phyloP scores from a whole-genome alignment of 2,329 filamentous ascomycete genomes.

The Dactylonectria macrodidyma region DNA sequence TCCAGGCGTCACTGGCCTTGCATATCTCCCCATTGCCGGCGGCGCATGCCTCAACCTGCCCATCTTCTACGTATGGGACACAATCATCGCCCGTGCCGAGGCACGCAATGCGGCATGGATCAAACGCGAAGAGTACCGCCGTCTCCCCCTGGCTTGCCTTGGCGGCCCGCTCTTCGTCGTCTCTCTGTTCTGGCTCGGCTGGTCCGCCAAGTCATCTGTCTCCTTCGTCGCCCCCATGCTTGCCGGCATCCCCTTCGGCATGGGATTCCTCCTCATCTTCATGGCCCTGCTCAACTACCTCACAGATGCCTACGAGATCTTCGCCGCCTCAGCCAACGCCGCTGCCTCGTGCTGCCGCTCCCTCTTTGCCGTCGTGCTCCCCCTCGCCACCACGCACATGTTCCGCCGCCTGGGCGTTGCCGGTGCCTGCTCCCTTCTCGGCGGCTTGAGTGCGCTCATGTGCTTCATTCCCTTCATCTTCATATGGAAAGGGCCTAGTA shows the following conservation, averaged over 20 bases:
- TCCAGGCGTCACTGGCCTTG: slow-evolving; percentile 75
- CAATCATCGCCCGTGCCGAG: slow-evolving; percentile 68
- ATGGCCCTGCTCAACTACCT: slow-evolving; percentile 76
- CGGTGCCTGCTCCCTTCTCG: slow-evolving; percentile 68
- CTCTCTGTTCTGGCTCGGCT: slow-evolving; percentile 75
- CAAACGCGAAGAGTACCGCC: slow-evolving; percentile 74
- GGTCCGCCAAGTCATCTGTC: slow-evolving; percentile 64
- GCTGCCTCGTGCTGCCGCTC: slow-evolving; percentile 90
- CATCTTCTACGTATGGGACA: slow-evolving; percentile 78
- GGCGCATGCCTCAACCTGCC: slow-evolving; percentile 72
- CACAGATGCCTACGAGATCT: slow-evolving; percentile 78
- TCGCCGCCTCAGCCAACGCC: slow-evolving; percentile 83
- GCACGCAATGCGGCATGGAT: slow-evolving; percentile 69
- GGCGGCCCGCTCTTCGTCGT: slow-evolving; percentile 75
- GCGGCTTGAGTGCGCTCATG: slow-evolving; percentile 65
- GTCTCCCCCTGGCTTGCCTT: slow-evolving; percentile 79
- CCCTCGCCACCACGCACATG: slow-evolving; percentile 68
- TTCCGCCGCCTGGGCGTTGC: slow-evolving; percentile 63
- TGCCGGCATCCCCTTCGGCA: slow-evolving; percentile 73
- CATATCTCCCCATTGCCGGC: slow-evolving; percentile 78
- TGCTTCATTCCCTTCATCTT: slow-evolving; percentile 67
- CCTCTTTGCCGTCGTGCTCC: slow-evolving; percentile 87
- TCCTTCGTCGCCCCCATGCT: slow-evolving; percentile 71
- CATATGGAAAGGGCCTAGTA: slow-evolving; percentile 67
- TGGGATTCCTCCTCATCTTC: slow-evolving; percentile 75